These are phyloP conservation scores for Discostella pseudostelligera DNA, from an alignment of 108 stramenopile species.

Conservation along the genomic window DNA sequence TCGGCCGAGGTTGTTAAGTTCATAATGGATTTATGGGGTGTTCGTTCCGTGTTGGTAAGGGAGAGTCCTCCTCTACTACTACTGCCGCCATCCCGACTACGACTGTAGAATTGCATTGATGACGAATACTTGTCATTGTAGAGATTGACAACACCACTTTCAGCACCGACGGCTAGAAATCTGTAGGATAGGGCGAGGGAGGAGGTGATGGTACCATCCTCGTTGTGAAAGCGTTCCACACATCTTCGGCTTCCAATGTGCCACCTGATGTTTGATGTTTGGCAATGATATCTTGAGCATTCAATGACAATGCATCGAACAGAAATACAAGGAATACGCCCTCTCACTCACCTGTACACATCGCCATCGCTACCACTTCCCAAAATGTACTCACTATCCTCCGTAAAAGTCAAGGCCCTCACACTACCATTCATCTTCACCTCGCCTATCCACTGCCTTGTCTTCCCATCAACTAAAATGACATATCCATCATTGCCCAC, in stretches of 20 bases:
- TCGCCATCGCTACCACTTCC: conserved; percentile 94
- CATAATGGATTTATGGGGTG: conserved; percentile 92
- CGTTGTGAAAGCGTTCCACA: conserved; percentile 84
- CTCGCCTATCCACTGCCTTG: conserved; percentile 83
- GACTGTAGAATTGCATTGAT: background rate
- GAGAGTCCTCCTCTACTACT: background rate
- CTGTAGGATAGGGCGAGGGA: conserved; percentile 63
- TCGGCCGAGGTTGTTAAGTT: conserved; percentile 89
- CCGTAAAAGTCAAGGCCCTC: conserved; percentile 78
- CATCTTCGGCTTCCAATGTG: conserved; percentile 81
- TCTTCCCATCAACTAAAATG: conserved; percentile 73
- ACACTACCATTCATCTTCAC: conserved; percentile 94
- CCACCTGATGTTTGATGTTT: conserved; percentile 51
- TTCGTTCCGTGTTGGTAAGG: conserved; percentile 17
- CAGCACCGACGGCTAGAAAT: conserved; percentile 88
- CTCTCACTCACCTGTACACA: conserved; percentile 70
- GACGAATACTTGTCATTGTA: conserved; percentile 48
- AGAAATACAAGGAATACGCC: conserved; percentile 4
- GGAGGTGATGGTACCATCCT: conserved; percentile 88
- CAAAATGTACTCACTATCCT: conserved; percentile 78
- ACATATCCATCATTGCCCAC: conserved; percentile 94
- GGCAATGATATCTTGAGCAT: background rate
- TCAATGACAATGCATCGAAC: background rate
- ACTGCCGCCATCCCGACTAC: no score
- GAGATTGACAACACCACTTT: conserved; percentile 95